These are phyloP conservation scores for Aspergillus homomorphus DNA, from an alignment of 495 filamentous ascomycete species.

Conservation along the genomic window DNA sequence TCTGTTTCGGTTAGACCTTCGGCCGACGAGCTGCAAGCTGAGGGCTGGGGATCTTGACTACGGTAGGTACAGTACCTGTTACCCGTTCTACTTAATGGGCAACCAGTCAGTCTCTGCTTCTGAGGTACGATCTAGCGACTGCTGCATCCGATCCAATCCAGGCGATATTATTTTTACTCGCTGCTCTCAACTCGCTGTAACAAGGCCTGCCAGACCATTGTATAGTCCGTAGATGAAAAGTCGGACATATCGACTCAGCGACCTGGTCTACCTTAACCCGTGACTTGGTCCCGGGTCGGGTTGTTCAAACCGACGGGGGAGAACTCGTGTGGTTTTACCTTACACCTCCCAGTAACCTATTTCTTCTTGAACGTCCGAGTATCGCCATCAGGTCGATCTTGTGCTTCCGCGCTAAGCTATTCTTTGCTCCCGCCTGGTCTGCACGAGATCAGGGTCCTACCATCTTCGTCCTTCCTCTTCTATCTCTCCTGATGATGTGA, in stretches of 20 bases:
- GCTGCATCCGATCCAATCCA: background rate
- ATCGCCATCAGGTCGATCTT: background rate
- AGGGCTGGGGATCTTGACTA: constrained; percentile 12
- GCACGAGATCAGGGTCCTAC: constrained; percentile 9
- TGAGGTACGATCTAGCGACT: background rate
- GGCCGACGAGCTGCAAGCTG: constrained; percentile 10
- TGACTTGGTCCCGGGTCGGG: background rate
- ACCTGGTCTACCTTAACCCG: background rate
- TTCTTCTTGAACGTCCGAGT: background rate
- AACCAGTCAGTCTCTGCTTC: background rate
- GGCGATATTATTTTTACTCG: background rate
- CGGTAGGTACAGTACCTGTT: no score
- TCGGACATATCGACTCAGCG: no score
- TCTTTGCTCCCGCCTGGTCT: background rate
- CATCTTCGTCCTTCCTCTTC: constrained; percentile 4
- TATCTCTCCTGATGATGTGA: constrained; percentile 5
- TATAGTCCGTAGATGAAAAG: background rate
- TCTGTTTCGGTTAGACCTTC: constrained; percentile 20
- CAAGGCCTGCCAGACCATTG: background rate
- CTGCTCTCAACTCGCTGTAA: background rate
- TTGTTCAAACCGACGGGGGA: background rate
- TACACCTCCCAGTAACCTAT: background rate
- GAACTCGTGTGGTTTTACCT: constrained; percentile 6
- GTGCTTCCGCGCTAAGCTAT: constrained; percentile 4
- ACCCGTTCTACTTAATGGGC: background rate